Base-by-base conservation (phyloP, 805 yeast species). In the Yarrowia porcina region DNA sequence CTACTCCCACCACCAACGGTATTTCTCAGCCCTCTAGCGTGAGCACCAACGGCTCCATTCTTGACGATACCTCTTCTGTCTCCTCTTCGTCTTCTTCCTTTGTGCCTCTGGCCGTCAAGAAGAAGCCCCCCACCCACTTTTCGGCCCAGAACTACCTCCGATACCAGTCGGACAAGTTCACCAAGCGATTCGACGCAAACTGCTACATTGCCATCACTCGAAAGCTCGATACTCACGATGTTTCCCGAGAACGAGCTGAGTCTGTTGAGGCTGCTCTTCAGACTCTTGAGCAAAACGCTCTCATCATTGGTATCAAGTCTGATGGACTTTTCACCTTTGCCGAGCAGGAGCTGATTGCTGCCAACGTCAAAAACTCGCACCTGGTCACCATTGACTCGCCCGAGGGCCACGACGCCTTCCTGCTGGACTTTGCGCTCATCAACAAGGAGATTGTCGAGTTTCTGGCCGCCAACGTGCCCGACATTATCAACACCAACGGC, bases 391-490 rank as follows among this genome's bases (percentile, higher is more conserved):
- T 94, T 44, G 83, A 88, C 66, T 91, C 97, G 0, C 94, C 93
- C 12, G 99, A 94, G 69, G 99, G 99, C 17, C 99, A 94, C 71
- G 99, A 94, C 77, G 99, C 98, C 2, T 94, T 94, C 71, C 76
- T 94, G 65, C 79, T 94, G 52, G 99, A 94, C 74, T 94, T 94
- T 73, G 87, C 84, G 56, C 83, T 85, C 59, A 90, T 94, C 64
- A 89, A 94, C 72, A 78, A 82, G 36, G 78, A 87, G 66, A 84
- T 96, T 61, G 75, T 82, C 45, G 82, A 82, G 3, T 94, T 93
- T 74, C 79, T 93, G 70, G 75, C 74, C 23, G 74, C 76, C 41
- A 78, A 85, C 63, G 75, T 87, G 62, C 80, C 85, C 1, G 88
- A 85, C 28, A 78, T 87, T 65, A 86, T 84, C 79, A 77, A 73